Evolutionary conservation across 2,329 filamentous ascomycete genomes (phyloP).

Genomic region (Bipolaris oryzae): DNA sequence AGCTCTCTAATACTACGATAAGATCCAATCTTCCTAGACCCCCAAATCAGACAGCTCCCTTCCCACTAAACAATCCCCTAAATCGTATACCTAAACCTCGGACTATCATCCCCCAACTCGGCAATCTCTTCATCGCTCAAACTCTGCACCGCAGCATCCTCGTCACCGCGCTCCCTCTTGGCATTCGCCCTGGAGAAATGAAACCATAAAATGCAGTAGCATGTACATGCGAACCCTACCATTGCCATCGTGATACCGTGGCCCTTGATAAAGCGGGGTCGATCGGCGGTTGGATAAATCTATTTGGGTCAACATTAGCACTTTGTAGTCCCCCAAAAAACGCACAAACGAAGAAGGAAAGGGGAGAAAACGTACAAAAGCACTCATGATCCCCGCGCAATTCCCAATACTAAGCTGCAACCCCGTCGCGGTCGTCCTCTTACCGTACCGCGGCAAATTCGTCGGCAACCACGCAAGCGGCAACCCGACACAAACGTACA

Average conservation of each 20-base stretch:
- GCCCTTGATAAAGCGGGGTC: constrained; percentile 57
- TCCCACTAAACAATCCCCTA: too few species aligned
- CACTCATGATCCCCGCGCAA: constrained; percentile 72
- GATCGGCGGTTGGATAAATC: constrained; percentile 55
- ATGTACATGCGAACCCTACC: constrained; percentile 51
- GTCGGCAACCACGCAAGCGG: constrained; percentile 66
- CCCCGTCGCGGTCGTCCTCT: constrained; percentile 73
- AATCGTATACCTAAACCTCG: constrained; percentile 52
- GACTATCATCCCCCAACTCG: constrained; percentile 55
- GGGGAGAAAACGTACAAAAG: constrained; percentile 60
- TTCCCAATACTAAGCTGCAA: constrained; percentile 75
- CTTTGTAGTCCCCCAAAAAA: too few species aligned
- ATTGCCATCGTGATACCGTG: constrained; percentile 60
- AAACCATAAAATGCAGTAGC: constrained; percentile 48
- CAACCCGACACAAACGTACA: constrained; percentile 67
- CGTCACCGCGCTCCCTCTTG: constrained; percentile 48
- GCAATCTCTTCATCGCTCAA: constrained; percentile 52
- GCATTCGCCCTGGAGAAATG: constrained; percentile 49
- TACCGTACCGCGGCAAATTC: constrained; percentile 76
- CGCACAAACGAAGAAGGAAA: background rate
- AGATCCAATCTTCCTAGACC: too few species aligned
- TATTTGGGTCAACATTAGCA: constrained; percentile 10
- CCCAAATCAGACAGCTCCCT: too few species aligned
- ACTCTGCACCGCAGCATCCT: constrained; percentile 49
- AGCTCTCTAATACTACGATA: too few species aligned